These are phyloP conservation scores for Rhodosporidiobolus sp. DNA, from an alignment of 768 basidiomycete species.

Conservation along the genomic window DNA sequence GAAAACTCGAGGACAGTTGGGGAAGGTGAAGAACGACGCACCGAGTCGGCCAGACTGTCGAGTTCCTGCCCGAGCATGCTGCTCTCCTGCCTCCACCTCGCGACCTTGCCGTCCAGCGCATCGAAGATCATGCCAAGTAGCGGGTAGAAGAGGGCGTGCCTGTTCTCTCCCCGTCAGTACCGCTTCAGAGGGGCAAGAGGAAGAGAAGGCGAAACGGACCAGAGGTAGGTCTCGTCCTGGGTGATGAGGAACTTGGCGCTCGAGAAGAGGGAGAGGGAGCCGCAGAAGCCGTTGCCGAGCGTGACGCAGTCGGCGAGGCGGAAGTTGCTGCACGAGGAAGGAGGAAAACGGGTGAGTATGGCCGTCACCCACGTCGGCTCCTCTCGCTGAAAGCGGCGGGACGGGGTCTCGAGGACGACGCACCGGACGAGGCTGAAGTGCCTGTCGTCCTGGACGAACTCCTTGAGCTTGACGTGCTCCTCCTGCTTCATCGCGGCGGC, in stretches of 20 bases:
- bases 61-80: constrained; percentile 97
- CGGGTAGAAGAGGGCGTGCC: constrained; percentile 77
- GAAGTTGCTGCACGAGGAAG: constrained; percentile 67
- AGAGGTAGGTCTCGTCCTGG: constrained; percentile 72
- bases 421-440: constrained; percentile 98
- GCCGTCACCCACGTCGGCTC: not conserved
- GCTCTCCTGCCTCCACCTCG: constrained; percentile 90
- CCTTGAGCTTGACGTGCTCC: constrained; percentile 60
- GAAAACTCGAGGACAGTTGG: too few relatives aligned
- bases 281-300: constrained; percentile 98
- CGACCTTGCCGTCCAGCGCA: constrained; percentile 95
- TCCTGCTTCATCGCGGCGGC: not conserved
- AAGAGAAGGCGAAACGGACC: constrained; percentile 48
- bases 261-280: constrained; percentile 88
- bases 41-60: constrained; percentile 93
- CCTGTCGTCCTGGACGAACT: constrained; percentile 83
- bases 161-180: constrained; percentile 16
- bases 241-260: constrained; percentile 83
- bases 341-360: not conserved
- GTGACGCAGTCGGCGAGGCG: constrained; percentile 96
- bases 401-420: not conserved
- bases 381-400: not conserved
- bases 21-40: constrained; percentile 53
- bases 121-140: constrained; percentile 95
- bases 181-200: not conserved